Percentiles rank a stretch among this genome's conserved stretches.
Evolutionary conservation across 306 rosid genomes (phyloP).

Genomic region (Lathyrus sativus): DNA sequence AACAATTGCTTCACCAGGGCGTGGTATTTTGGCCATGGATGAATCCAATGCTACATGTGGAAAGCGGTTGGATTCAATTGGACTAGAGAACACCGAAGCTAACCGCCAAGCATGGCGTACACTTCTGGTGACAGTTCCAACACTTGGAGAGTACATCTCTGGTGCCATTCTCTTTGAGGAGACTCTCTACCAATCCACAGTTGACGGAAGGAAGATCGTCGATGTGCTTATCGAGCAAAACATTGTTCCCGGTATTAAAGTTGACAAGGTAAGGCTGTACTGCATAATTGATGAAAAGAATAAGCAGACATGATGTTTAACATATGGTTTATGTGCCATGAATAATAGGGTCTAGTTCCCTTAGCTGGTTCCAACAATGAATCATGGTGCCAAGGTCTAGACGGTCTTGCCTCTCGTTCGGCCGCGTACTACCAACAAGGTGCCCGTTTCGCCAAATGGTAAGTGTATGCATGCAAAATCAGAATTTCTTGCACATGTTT

Average conservation of each 20-base stretch:
- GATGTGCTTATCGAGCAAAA: conserved; percentile 67
- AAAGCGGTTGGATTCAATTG: conserved; percentile 84
- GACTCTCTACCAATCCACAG: conserved; percentile 82
- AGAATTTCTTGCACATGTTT: not conserved
- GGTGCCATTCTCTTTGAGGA: conserved; percentile 92
- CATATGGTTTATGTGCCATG: not conserved
- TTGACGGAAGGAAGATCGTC: conserved; percentile 72
- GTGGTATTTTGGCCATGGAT: conserved; percentile 91
- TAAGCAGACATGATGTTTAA: not conserved
- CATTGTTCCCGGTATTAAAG: conserved; percentile 82
- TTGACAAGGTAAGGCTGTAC: conserved; percentile 64
- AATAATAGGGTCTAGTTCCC: conserved; percentile 66
- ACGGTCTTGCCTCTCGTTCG: conserved; percentile 83
- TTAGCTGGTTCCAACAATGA: conserved; percentile 75
- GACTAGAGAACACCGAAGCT: conserved; percentile 85
- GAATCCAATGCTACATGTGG: conserved; percentile 92
- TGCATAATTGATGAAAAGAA: not conserved
- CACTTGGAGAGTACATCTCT: conserved; percentile 75
- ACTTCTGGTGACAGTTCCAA: conserved; percentile 66
- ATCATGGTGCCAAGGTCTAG: conserved; percentile 98
- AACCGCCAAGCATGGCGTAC: conserved; percentile 90
- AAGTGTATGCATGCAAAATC: not conserved
- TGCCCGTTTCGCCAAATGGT: conserved; percentile 89
- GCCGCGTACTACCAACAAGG: conserved; percentile 95
- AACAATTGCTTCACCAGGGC: conserved; percentile 88